phyloP scores from a whole-genome alignment of 352 stramenopile species.

The Globisporangium solare region DNA sequence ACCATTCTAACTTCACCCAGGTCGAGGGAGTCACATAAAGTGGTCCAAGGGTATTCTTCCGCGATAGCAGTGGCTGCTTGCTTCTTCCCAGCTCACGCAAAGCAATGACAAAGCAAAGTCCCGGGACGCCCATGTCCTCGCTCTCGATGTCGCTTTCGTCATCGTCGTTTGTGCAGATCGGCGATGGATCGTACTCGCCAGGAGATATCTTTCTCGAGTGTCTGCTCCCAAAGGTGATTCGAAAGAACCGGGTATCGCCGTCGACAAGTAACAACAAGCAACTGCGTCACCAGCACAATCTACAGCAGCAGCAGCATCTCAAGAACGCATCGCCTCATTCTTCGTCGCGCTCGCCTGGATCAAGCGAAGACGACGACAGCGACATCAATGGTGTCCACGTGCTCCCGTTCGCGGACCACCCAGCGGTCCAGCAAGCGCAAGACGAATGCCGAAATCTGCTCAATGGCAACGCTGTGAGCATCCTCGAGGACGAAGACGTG shows the following conservation, averaged over 20 bases:
- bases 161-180: constrained; percentile 46
- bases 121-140: constrained; percentile 8
- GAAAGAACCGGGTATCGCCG: background rate
- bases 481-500: constrained; percentile 71
- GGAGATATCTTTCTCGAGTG: constrained; percentile 55
- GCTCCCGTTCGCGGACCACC: constrained; percentile 43
- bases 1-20: background rate
- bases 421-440: constrained; percentile 45
- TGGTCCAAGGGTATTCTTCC: too few relatives aligned
- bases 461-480: constrained; percentile 59
- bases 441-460: constrained; percentile 55
- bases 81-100: too few relatives aligned
- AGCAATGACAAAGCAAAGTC: constrained; percentile 14
- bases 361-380: background rate
- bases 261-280: background rate
- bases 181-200: constrained; percentile 44
- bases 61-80: too few relatives aligned
- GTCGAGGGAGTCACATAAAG: too few relatives aligned
- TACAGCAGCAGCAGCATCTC: background rate
- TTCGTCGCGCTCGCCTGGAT: background rate
- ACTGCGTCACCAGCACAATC: background rate
- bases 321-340: background rate
- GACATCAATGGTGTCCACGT: constrained; percentile 21
- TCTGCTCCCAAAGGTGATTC: constrained; percentile 35
- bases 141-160: constrained; percentile 21